Base-by-base conservation (phyloP, 192 early-diverging fungal species). In the Coemansia reversa region DNA sequence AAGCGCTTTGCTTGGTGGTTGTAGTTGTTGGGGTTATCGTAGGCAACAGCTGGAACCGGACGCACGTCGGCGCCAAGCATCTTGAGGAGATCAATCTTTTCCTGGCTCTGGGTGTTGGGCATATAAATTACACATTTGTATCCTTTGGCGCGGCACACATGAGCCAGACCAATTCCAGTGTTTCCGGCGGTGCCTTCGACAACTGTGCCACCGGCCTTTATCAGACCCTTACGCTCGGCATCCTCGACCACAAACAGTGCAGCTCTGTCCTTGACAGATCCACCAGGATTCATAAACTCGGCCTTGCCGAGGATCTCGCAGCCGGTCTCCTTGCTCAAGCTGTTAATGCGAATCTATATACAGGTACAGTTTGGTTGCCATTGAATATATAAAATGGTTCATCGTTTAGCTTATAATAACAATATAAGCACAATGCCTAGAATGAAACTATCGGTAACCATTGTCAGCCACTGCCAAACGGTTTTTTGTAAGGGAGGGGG, bases 251-350 rank as follows among this genome's bases (percentile, higher is more conserved):
- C 92, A 75, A 84, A 95, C 28, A 97, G 83, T 0, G 97, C 97
- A 5, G 95, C 92, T 23, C 97, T 87, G 79, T 98, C 97, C 84
- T 98, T 98, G 65, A 98, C 94, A 18, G 91, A 93, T 2, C 95
- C 95, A 33, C 93, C 92, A 5, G 95, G 95, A 80, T 98, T 97
- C 94, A 95, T 93, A 75, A 90, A 96, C 84, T 98, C 96, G 51
- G 94, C 93, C 83, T 97, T 98, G 63, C 88, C 94, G 50, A 90
- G 83, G 60, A 98, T 93, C 47, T 94, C 86, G 73, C 90, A 89
- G 30, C 94, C 93, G 5, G 89, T 91, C 65, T 91, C 88, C 48
- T 87, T 70, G 72, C 89, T 90, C 62, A 91, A 30, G 50, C 70
- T 81, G 65, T 84, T 84, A 60, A 94, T 80, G 19, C 87, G 87